Base-by-base conservation (phyloP, 306 rosid genomes). In the Cicer pinnatifidum region DNA sequence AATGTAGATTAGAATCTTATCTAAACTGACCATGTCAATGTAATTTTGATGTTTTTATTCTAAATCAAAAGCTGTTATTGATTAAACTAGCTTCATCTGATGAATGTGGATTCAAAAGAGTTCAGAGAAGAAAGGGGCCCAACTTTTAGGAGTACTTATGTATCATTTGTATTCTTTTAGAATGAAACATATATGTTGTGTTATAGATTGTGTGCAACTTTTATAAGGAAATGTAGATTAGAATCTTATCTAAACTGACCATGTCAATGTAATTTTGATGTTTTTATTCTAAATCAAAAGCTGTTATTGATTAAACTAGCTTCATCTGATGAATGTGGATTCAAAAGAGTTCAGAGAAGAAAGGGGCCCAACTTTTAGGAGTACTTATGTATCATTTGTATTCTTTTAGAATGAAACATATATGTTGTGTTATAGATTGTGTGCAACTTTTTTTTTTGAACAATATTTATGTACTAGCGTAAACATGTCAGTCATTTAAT, bases 81-180 rank as follows among this genome's bases (percentile, higher is more conserved):
- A 68, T 77, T 77, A 15, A 57, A 12, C 28, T 37, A 46, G 45
- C 63, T 79, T 46, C 78, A 45, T 79, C 11, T 54, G 41, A 23
- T 67, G 64, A 6, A 73, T 5, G 1, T 46, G 81, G 39, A 46
- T 63, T 71, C 44, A n/a, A 11, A 19, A 54, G 20, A 19, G 43
- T 53, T 71, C 52, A 15, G 11, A 52, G 54, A 39, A 37, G 67
- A 19, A 44, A 35, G 8, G 44, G 11, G 16, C 7, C 37, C 4
- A 52, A 44, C 44, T 12, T 59, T 59, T 59, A 8, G 58, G 19
- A 19, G 43, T 43, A 43, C 33, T 23, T 2, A 23, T 23, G 33
- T 23, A 23, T 23, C 33, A 23, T 2, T 13, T 19, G 37, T 57
- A 11, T 46, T 40, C 40, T 72, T 13, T 59, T 9, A 17, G 43